Base-by-base conservation (phyloP, 495 filamentous ascomycete species). In the Neurospora sp. region DNA sequence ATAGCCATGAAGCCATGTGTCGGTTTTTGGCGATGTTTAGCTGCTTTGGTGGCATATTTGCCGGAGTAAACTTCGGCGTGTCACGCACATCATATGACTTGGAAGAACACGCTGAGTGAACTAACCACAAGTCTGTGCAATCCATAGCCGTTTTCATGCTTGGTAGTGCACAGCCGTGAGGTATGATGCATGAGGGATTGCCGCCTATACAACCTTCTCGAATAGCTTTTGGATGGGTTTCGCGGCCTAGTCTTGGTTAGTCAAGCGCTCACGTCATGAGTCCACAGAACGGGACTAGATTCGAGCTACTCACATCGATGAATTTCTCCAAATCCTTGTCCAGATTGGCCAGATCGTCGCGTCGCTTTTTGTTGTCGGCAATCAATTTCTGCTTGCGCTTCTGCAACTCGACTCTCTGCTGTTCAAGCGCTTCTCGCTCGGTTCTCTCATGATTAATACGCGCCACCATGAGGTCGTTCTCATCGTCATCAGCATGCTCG, bases 321-420 rank as follows among this genome's bases (percentile, higher is more conserved):
- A 97, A 97, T 77, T 93, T 92, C 83, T 97, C 94, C 75, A 97
- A 83, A 79, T 96, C 92, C 82, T 92, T 90, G 77, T 97, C 94
- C 42, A 98, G 84, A 75, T 90, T 96, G 41, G 90, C 92, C 37
- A 99, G 83, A 79, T 99, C 93, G 72, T 98, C 94, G 81, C 96
- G 95, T 70, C 94, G 87, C 83, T 93, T 97, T 85, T 97, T 97
- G 77, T 97, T 98, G 77, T 98, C 94, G 7, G 92, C 91, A 72
- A 96, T 96, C 72, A 99, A 85, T 70, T 90, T 91, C 80, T 97
- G 93, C 79, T 99, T 99, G 79, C 91, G 90, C 85, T 93, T 95
- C 71, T 97, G 82, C 37, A 98, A 85, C 75, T 91, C 92, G 81
- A 94, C 93, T 46, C 96, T 88, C 73, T 92, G 90, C 81, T 93